Percentiles rank a stretch among this genome's conserved stretches.
Evolutionary conservation across 371 early-diverging fungal species (phyloP).

Genomic region (Smittium culicis): DNA sequence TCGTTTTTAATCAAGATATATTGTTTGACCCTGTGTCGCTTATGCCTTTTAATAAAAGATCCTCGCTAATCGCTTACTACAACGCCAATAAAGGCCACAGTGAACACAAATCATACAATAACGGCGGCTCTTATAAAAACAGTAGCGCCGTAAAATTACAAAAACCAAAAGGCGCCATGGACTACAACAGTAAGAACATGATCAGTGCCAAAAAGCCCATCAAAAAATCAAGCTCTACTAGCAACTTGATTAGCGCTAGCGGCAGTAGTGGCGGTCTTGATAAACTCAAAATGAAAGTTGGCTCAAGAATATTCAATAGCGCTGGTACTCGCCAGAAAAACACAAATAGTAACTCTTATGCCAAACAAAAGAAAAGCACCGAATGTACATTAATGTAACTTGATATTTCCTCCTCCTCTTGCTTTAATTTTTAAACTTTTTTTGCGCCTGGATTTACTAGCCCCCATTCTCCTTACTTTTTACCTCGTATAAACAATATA

Average conservation of each 20-base stretch:
- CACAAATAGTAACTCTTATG: background rate
- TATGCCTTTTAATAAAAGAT: background rate
- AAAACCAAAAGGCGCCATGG: too few relatives aligned
- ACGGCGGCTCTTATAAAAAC: background rate
- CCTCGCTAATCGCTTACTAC: background rate
- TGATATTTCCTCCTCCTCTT: too few relatives aligned
- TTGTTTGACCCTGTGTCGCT: background rate
- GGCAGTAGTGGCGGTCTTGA: background rate
- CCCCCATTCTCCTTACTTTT: too few relatives aligned
- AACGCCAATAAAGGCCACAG: too few relatives aligned
- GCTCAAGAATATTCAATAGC: background rate
- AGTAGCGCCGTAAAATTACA: too few relatives aligned
- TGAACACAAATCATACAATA: background rate
- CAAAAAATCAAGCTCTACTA: background rate
- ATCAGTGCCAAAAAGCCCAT: background rate
- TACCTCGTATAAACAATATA: too few relatives aligned
- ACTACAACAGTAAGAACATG: too few relatives aligned
- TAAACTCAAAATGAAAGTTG: background rate
- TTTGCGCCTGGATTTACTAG: too few relatives aligned
- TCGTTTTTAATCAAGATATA: slow-evolving; percentile 4
- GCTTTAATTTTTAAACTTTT: too few relatives aligned
- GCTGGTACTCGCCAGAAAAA: background rate
- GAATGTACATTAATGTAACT: background rate
- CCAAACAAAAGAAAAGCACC: background rate
- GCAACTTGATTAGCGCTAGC: background rate